Conservation (phyloP, 306 rosid genomes). For the Vigna mungo region DNA sequence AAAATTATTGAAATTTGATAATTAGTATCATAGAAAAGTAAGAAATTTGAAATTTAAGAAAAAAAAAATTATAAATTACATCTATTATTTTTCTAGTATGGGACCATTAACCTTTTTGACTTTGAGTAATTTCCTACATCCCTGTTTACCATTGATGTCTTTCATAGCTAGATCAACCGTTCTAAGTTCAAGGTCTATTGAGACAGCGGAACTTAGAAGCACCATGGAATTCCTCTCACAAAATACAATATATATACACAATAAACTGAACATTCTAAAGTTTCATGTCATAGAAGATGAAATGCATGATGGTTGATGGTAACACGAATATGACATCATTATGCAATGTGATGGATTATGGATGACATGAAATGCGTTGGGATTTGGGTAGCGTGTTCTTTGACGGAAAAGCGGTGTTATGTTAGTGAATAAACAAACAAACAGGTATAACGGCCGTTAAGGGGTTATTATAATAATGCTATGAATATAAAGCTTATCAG, state of each 20-base stretch:
- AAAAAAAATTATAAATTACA: too few species aligned
- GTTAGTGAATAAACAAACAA: neutral
- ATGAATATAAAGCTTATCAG: slow-evolving; percentile 11
- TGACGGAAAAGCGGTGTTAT: slow-evolving; percentile 50
- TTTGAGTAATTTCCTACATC: neutral
- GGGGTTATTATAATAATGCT: slow-evolving; percentile 32
- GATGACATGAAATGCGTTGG: slow-evolving; percentile 35
- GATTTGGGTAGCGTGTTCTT: slow-evolving; percentile 35
- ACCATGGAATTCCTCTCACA: neutral
- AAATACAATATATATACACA: neutral
- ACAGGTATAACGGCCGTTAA: slow-evolving; percentile 49
- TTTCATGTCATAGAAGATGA: slow-evolving; percentile 25
- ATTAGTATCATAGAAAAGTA: too few species aligned
- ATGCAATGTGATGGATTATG: slow-evolving; percentile 4
- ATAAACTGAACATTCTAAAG: slow-evolving; percentile 30
- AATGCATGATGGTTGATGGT: slow-evolving; percentile 21
- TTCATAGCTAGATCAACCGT: neutral
- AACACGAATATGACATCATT: slow-evolving; percentile 13
- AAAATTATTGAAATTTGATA: too few species aligned
- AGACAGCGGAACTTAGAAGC: neutral
- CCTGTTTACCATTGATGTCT: neutral
- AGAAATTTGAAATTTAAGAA: too few species aligned
- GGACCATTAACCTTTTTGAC: neutral
- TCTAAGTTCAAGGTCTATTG: neutral
- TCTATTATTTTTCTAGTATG: too few species aligned